These are phyloP conservation scores for Beauveria sp. DNA, from an alignment of 2,329 filamentous ascomycete species.

Conservation along the genomic window DNA sequence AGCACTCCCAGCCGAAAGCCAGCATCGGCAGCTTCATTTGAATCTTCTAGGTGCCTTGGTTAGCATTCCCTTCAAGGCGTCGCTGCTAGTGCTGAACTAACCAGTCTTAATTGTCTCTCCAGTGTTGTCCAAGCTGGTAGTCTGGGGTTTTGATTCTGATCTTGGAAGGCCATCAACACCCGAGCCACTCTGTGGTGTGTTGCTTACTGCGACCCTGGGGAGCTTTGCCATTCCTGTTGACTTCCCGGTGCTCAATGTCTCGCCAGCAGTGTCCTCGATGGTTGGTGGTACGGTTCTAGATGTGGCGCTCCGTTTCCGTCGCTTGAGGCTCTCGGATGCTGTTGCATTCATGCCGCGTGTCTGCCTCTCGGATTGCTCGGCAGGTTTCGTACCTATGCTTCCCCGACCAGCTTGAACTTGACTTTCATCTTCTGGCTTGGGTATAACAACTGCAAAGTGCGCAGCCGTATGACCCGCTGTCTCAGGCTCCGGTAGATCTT, in stretches of 20 bases:
- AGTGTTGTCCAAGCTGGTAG: no score
- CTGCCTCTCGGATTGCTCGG: background rate
- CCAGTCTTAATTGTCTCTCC: no score
- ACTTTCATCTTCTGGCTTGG: background rate
- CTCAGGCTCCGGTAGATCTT: no score
- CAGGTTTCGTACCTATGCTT: background rate
- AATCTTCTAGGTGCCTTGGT: background rate
- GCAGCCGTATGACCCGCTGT: background rate
- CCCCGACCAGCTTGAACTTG: background rate
- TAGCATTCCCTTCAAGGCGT: background rate
- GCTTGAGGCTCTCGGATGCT: background rate
- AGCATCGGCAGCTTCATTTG: background rate
- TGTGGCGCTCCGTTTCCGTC: background rate
- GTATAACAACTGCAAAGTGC: background rate
- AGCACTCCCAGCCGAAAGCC: background rate
- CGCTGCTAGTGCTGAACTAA: no score
- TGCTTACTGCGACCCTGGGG: no score
- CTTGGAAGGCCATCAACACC: no score
- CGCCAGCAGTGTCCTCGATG: background rate
- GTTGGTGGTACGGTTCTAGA: background rate
- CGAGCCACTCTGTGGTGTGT: no score
- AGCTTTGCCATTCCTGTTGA: no score
- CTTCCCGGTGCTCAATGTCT: background rate
- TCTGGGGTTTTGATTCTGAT: no score
- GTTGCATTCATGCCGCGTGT: background rate